Percentiles rank a stretch among this genome's conserved stretches.
Evolutionary conservation across 1,284 basidiomycete species (phyloP).

Genomic region (Calocybe gambosa): DNA sequence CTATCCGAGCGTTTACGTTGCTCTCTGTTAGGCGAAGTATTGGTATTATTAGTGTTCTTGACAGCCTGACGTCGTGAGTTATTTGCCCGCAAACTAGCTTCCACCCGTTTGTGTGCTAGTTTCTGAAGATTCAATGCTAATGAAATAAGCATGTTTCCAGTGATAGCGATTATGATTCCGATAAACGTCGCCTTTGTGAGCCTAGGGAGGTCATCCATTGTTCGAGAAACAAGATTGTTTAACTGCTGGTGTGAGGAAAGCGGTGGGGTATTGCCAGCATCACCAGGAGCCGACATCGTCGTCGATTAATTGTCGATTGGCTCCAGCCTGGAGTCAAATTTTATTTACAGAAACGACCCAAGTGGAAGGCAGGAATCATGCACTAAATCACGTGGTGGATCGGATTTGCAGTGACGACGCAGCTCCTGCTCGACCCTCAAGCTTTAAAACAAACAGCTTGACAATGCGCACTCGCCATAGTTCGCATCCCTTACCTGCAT

Average conservation of each 20-base stretch:
- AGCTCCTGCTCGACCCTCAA: neutral
- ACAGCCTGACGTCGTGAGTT: constrained; percentile 1
- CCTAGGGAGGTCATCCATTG: constrained; percentile 44
- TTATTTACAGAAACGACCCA: too few relatives aligned
- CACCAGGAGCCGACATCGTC: constrained; percentile 11
- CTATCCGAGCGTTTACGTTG: constrained; percentile 12
- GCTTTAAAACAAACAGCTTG: neutral
- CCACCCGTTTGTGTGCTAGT: constrained; percentile 78
- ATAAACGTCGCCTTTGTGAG: constrained; percentile 58
- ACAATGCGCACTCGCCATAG: constrained; percentile 76
- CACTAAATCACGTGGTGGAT: constrained; percentile 8
- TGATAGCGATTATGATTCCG: constrained; percentile 80
- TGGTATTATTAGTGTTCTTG: constrained; percentile 1
- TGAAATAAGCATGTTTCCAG: constrained; percentile 85
- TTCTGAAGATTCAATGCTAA: constrained; percentile 90
- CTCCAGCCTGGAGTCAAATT: neutral
- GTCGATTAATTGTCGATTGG: too few relatives aligned
- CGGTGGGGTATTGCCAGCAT: neutral
- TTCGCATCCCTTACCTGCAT: constrained; percentile 66
- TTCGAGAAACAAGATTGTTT: constrained; percentile 5
- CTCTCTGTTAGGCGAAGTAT: constrained; percentile 11
- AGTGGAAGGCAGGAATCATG: too few relatives aligned
- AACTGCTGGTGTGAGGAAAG: constrained; percentile 5
- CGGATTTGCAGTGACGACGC: neutral
- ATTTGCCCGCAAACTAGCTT: constrained; percentile 27